phyloP scores from a whole-genome alignment of 441 rosid species.

The Jatropha multifida region DNA sequence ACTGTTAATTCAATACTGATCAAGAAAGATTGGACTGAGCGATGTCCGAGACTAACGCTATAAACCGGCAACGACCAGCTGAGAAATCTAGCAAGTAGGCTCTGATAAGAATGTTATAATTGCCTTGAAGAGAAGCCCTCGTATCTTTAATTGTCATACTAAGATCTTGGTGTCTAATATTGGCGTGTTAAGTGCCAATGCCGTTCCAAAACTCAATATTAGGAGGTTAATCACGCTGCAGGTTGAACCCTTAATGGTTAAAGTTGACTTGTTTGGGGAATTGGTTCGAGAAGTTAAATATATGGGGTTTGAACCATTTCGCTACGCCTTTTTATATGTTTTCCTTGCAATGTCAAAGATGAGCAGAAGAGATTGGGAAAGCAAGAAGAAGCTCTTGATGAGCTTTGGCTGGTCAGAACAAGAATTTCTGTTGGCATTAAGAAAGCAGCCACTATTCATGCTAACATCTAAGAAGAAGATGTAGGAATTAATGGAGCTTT shows the following conservation, averaged over 20 bases:
- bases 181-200: background rate
- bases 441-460: background rate
- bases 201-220: background rate
- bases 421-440: constrained; percentile 3
- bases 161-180: background rate
- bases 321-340: background rate
- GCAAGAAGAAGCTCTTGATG: constrained; percentile 2
- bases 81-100: too few relatives aligned
- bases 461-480: background rate
- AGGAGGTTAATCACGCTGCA: background rate
- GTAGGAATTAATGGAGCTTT: background rate
- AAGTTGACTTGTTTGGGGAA: background rate
- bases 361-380: background rate
- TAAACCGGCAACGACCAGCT: too few relatives aligned
- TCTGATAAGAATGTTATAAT: background rate
- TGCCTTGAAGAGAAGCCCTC: background rate
- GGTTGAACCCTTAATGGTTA: background rate
- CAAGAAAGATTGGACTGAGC: too few relatives aligned
- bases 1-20: too few relatives aligned
- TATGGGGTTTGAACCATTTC: background rate
- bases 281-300: background rate
- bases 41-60: too few relatives aligned
- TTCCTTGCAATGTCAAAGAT: background rate
- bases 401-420: constrained; percentile 15
- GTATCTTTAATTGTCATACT: background rate